Evolutionary conservation across 75 land plant species (phyloP).

Genomic region (Pinus albicaulis): DNA sequence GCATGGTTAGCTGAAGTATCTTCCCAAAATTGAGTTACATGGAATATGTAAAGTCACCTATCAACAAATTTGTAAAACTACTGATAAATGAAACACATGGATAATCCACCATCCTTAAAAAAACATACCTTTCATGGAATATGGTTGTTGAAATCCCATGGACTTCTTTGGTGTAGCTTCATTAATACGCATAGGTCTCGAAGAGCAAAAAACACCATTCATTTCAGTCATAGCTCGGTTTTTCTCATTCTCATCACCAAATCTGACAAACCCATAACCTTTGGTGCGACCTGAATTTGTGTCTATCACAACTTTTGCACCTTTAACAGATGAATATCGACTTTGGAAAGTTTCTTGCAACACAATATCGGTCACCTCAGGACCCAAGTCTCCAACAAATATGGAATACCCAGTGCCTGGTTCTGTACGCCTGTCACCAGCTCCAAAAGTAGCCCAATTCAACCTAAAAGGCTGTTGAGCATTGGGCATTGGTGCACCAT

Average conservation of each 20-base stretch:
- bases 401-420: conserved; percentile 72
- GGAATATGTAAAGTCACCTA: not conserved
- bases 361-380: conserved; percentile 87
- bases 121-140: conserved; percentile 24
- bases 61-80: not conserved
- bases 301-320: conserved; percentile 95
- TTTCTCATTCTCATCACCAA: conserved; percentile 85
- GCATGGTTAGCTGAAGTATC: not conserved
- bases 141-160: conserved; percentile 31
- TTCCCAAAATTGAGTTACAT: not conserved
- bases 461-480: conserved; percentile 74
- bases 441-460: conserved; percentile 88
- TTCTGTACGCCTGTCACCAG: conserved; percentile 76
- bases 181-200: conserved; percentile 93
- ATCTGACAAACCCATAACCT: conserved; percentile 97
- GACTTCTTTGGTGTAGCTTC: conserved; percentile 83
- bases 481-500: conserved; percentile 83
- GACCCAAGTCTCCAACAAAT: conserved; percentile 95
- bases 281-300: conserved; percentile 90
- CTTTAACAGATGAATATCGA: conserved; percentile 77
- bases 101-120: conserved; percentile 10
- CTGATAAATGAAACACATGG: not conserved
- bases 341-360: conserved; percentile 82
- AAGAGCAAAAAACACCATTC: conserved; percentile 82
- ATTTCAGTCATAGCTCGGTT: conserved; percentile 89